Evolutionary conservation across 2,329 filamentous ascomycete genomes (phyloP).

Genomic region (Thermochaetoides dissita): DNA sequence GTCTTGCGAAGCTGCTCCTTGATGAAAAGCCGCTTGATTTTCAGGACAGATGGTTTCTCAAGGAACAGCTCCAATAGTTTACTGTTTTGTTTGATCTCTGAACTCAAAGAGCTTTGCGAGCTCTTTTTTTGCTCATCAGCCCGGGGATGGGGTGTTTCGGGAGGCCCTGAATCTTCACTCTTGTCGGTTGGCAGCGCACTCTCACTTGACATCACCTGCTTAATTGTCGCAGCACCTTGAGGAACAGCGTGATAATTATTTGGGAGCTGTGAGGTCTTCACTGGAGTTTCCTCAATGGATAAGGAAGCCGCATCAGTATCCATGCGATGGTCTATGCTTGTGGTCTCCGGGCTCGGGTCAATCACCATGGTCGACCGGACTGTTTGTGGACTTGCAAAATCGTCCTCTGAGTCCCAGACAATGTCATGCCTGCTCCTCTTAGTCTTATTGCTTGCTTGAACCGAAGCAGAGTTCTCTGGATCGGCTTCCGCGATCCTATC

Average conservation of each 20-base stretch:
- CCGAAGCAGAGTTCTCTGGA: background rate
- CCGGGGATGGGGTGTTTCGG: background rate
- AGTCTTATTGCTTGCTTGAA: conserved; percentile 7
- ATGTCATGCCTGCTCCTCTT: conserved; percentile 20
- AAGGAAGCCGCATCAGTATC: conserved; percentile 5
- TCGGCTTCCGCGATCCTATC: background rate
- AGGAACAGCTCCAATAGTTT: conserved; percentile 25
- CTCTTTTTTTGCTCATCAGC: background rate
- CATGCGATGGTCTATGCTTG: conserved; percentile 1
- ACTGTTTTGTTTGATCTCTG: conserved; percentile 19
- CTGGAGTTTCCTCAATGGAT: background rate
- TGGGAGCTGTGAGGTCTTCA: background rate
- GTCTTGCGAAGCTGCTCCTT: conserved; percentile 32
- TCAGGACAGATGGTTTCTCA: conserved; percentile 20
- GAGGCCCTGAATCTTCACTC: background rate
- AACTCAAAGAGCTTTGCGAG: conserved; percentile 11
- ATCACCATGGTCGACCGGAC: conserved; percentile 3
- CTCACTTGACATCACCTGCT: background rate
- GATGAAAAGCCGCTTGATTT: conserved; percentile 24
- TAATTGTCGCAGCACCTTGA: background rate
- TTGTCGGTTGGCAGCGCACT: background rate
- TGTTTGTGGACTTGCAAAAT: conserved; percentile 30
- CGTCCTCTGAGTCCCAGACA: conserved; percentile 45
- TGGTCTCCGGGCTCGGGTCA: background rate
- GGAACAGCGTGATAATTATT: background rate